Conservation (phyloP, 163 green algal genomes). For the Volvox carteri region DNA sequence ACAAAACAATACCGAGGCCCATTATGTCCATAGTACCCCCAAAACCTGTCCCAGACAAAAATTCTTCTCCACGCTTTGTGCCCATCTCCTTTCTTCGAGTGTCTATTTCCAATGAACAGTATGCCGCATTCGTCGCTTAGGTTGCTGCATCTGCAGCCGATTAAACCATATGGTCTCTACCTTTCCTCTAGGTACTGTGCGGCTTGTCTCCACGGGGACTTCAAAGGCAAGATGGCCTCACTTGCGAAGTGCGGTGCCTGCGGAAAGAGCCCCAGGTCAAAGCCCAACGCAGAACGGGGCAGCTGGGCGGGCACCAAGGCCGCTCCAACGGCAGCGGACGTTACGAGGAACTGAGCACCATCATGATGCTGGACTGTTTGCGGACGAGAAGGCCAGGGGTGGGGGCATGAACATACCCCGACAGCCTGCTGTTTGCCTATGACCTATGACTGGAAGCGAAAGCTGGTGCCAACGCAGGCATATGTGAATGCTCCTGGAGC, state of each 20-base stretch:
- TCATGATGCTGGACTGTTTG: neutral
- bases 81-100: neutral
- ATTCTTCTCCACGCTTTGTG: neutral
- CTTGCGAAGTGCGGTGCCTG: constrained; percentile 32
- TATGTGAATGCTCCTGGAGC: too few relatives aligned
- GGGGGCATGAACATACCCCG: too few relatives aligned
- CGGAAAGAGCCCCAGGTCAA: constrained; percentile 31
- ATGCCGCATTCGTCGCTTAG: too few relatives aligned
- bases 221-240: constrained; percentile 45
- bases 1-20: neutral
- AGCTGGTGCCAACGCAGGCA: too few relatives aligned
- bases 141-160: too few relatives aligned
- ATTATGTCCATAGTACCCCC: neutral
- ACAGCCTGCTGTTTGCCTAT: too few relatives aligned
- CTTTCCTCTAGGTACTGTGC: constrained; percentile 54
- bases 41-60: too few relatives aligned
- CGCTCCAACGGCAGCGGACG: neutral
- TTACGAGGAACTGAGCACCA: constrained; percentile 1
- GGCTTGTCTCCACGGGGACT: constrained; percentile 44
- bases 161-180: too few relatives aligned
- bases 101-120: neutral
- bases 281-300: neutral
- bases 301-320: constrained; percentile 24
- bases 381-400: neutral
- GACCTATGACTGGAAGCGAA: too few relatives aligned